Percentiles rank a stretch among this genome's conserved stretches.
Conservation (phyloP, 2,329 filamentous ascomycete genomes). For the Mollisia scopiformis region DNA sequence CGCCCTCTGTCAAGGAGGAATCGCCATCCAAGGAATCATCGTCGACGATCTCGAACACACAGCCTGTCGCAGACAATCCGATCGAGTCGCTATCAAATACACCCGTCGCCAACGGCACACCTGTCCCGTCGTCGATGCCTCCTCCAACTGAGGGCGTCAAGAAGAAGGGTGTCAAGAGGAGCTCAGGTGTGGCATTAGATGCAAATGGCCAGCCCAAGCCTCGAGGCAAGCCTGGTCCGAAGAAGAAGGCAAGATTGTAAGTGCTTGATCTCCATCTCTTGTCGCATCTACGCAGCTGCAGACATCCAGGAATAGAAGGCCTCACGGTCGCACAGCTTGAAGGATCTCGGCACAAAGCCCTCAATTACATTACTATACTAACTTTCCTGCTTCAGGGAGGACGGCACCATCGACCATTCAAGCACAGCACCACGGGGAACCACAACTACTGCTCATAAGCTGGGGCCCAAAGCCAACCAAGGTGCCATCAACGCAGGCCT, state of each 20-base stretch:
- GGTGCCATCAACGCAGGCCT: conserved; percentile 97
- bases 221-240: conserved; percentile 87
- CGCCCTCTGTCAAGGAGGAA: conserved; percentile 47
- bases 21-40: conserved; percentile 44
- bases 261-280: conserved; percentile 48
- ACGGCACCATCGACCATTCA: conserved; percentile 63
- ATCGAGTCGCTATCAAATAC: conserved; percentile 64
- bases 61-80: conserved; percentile 49
- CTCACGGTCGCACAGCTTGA: background rate
- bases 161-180: conserved; percentile 75
- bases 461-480: conserved; percentile 94
- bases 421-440: conserved; percentile 44
- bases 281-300: background rate
- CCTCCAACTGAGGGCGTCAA: conserved; percentile 65
- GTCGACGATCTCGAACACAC: conserved; percentile 39
- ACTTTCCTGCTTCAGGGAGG: conserved; percentile 51
- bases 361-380: conserved; percentile 6
- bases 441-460: conserved; percentile 65
- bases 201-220: conserved; percentile 68
- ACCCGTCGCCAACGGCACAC: conserved; percentile 58
- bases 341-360: background rate
- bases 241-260: conserved; percentile 95
- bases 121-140: conserved; percentile 58
- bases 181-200: conserved; percentile 63
- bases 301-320: background rate